These are phyloP conservation scores for Cyberlindnera nakhonratchasimensis DNA, from an alignment of 805 yeast species.

Conservation along the genomic window DNA sequence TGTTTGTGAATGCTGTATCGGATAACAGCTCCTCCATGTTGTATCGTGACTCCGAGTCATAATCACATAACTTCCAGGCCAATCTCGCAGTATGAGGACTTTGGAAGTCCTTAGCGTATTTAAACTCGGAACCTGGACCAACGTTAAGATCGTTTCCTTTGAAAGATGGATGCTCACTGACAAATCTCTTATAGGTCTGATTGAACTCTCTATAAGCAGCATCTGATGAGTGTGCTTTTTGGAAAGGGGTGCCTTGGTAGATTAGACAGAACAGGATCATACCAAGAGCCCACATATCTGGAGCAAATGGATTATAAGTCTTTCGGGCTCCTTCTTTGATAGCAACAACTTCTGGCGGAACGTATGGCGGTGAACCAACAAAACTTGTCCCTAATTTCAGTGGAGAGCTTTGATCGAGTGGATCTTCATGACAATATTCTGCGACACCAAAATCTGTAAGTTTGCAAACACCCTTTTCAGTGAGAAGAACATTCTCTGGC, in stretches of 20 bases:
- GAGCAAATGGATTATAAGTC: constrained; percentile 57
- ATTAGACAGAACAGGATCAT: constrained; percentile 59
- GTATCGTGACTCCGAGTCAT: constrained; percentile 51
- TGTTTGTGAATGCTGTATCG: constrained; percentile 60
- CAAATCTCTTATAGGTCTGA: constrained; percentile 41
- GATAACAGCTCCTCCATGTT: constrained; percentile 48
- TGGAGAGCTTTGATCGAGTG: constrained; percentile 45
- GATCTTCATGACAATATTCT: constrained; percentile 54
- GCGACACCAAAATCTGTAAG: constrained; percentile 78
- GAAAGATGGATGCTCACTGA: constrained; percentile 43
- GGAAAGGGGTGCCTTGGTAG: constrained; percentile 59
- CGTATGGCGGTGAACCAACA: constrained; percentile 80
- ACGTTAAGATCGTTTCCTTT: constrained; percentile 42
- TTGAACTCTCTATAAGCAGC: constrained; percentile 55
- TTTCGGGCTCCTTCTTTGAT: constrained; percentile 37
- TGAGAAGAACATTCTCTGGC: constrained; percentile 68
- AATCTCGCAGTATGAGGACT: constrained; percentile 61
- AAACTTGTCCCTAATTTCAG: constrained; percentile 38
- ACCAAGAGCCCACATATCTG: constrained; percentile 76
- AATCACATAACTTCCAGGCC: constrained; percentile 74
- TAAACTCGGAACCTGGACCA: constrained; percentile 73
- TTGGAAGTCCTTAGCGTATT: constrained; percentile 59
- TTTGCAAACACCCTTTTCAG: constrained; percentile 57
- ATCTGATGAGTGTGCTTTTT: constrained; percentile 43
- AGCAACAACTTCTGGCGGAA: constrained; percentile 71